Percentiles rank a stretch among this genome's conserved stretches.
phyloP scores from a whole-genome alignment of 2,329 filamentous ascomycete species.

The Fusarium napiforme region DNA sequence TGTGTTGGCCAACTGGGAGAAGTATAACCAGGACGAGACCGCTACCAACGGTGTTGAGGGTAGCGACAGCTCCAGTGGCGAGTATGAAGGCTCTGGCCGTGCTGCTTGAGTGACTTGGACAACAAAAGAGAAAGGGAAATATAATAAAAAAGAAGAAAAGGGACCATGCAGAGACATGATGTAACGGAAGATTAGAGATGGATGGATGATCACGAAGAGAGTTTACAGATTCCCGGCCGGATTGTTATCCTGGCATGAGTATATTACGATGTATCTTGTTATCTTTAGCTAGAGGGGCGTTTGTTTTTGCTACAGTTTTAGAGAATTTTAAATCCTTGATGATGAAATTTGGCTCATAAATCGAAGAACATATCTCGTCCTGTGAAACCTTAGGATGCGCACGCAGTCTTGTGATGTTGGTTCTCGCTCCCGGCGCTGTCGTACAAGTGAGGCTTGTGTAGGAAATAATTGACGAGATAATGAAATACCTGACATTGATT shows the following conservation, averaged over 20 bases:
- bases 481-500: not conserved
- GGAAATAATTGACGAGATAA: conserved; percentile 26
- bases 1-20: conserved; percentile 88
- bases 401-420: not conserved
- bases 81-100: conserved; percentile 55
- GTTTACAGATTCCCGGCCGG: conserved; percentile 36
- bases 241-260: conserved; percentile 38
- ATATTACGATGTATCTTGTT: conserved; percentile 45
- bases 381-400: not conserved
- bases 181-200: conserved; percentile 29
- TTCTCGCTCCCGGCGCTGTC: not conserved
- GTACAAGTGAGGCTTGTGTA: not conserved
- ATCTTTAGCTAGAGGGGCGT: conserved; percentile 41
- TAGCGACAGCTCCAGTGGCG: conserved; percentile 54
- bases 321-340: conserved; percentile 37
- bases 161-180: conserved; percentile 26
- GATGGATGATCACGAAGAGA: conserved; percentile 42
- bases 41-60: conserved; percentile 48
- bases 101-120: conserved; percentile 50
- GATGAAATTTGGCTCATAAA: conserved; percentile 14
- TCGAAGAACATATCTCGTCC: not conserved
- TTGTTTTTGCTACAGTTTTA: conserved; percentile 35
- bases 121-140: conserved; percentile 10
- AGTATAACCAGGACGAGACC: conserved; percentile 67
- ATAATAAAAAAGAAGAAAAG: conserved; percentile 13